Conservation (phyloP, 1,284 basidiomycete genomes). For the Ceratobasidium sp. region DNA sequence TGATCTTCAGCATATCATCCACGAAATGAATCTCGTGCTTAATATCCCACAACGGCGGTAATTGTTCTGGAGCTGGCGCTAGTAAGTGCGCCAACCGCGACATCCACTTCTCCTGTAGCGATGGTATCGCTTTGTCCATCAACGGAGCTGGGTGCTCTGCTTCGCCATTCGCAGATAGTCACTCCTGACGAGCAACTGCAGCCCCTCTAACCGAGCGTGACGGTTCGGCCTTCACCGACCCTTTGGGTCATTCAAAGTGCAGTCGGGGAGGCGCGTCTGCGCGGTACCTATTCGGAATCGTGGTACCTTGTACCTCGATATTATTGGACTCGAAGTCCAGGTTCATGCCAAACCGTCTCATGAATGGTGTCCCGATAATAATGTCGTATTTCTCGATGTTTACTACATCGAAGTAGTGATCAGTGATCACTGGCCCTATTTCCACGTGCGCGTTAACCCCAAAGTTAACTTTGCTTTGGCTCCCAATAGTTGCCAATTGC, state of each 20-base stretch:
- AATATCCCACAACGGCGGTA: conserved; percentile 32
- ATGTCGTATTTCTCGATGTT: conserved; percentile 57
- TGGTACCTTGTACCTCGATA: no score
- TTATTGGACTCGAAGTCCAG: neutral
- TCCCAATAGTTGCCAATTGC: conserved; percentile 22
- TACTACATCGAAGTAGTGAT: conserved; percentile 54
- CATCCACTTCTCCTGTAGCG: neutral
- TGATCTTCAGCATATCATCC: conserved; percentile 2
- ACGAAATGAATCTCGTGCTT: conserved; percentile 44
- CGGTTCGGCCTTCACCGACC: no score
- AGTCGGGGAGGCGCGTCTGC: no score
- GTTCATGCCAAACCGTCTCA: conserved; percentile 50
- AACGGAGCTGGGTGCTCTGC: no score
- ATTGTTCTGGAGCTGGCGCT: neutral
- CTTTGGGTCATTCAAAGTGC: no score
- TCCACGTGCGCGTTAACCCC: neutral
- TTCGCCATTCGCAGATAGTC: no score
- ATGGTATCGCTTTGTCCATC: neutral
- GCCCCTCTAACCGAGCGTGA: no score
- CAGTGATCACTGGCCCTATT: conserved; percentile 53
- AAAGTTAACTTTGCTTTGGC: conserved; percentile 4
- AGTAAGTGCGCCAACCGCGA: neutral
- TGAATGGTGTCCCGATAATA: conserved; percentile 56
- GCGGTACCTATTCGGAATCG: no score
- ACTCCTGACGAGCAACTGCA: no score